These are phyloP conservation scores for Chrysanthemum makinoi DNA, from an alignment of 129 eudicot genomes.

Conservation along the genomic window DNA sequence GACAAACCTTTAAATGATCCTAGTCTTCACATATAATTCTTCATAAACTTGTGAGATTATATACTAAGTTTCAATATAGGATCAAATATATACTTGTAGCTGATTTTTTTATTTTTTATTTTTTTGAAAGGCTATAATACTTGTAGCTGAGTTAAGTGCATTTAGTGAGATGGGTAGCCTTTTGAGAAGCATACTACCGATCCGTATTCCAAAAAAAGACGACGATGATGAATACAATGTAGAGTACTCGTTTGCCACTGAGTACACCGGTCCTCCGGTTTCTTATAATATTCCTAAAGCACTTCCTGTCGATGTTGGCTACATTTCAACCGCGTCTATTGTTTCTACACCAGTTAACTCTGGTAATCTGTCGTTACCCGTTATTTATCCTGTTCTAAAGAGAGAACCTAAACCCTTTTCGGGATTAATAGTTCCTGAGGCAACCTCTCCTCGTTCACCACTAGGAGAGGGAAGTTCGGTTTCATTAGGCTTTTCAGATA, in stretches of 20 bases:
- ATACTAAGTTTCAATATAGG: conserved; percentile 15
- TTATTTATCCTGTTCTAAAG: conserved; percentile 53
- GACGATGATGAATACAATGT: conserved; percentile 54
- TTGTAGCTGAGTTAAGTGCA: neutral
- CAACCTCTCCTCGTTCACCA: conserved; percentile 12
- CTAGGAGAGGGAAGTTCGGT: conserved; percentile 49
- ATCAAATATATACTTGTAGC: neutral
- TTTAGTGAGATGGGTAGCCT: conserved; percentile 42
- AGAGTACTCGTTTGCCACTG: conserved; percentile 81
- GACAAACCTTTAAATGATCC: neutral
- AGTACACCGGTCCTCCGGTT: conserved; percentile 77
- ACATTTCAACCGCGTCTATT: conserved; percentile 58
- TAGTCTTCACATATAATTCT: conserved; percentile 10
- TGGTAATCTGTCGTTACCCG: conserved; percentile 54
- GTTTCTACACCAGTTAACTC: conserved; percentile 39
- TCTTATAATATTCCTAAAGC: conserved; percentile 58
- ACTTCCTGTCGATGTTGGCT: conserved; percentile 59
- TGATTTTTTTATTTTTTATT: no score
- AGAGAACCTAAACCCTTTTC: conserved; percentile 24
- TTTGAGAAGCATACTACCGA: conserved; percentile 48
- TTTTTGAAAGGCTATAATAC: no score
- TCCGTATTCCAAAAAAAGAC: conserved; percentile 28
- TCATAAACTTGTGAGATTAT: conserved; percentile 12
- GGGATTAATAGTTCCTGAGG: conserved; percentile 17
- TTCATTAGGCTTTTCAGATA: conserved; percentile 55